Percentiles rank a stretch among this genome's conserved stretches.
Conservation (phyloP, 768 basidiomycete genomes). For the Lactarius hengduanensis region DNA sequence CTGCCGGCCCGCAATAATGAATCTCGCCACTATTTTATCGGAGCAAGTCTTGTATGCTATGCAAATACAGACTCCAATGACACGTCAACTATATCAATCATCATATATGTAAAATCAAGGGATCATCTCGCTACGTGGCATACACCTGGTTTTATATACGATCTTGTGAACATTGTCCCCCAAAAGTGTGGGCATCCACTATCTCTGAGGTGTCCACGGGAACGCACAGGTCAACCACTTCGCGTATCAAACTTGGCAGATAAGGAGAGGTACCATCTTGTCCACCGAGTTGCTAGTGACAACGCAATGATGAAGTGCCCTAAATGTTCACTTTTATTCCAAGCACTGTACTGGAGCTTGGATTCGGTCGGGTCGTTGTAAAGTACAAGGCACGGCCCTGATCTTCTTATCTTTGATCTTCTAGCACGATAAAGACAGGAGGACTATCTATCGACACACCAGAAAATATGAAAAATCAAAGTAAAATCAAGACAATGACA, state of each 20-base stretch:
- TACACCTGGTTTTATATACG: not conserved
- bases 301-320: not conserved
- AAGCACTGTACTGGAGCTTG: not conserved
- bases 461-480: not conserved
- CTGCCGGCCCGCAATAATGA: constrained; percentile 3
- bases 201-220: not conserved
- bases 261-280: not conserved
- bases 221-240: not conserved
- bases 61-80: too few species aligned
- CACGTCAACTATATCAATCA: not conserved
- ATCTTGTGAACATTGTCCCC: not conserved
- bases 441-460: not conserved
- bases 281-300: not conserved
- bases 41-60: too few species aligned
- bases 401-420: not conserved
- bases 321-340: not conserved
- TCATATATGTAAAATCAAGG: not conserved
- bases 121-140: constrained; percentile 7
- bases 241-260: not conserved
- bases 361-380: not conserved
- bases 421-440: not conserved
- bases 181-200: not conserved
- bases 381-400: not conserved
- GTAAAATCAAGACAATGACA: not conserved
- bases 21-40: not conserved